Percentiles rank a stretch among this genome's conserved stretches.
These are phyloP conservation scores for Parasarocladium wereldwijsianum DNA, from an alignment of 2,329 filamentous ascomycete genomes.

Conservation along the genomic window DNA sequence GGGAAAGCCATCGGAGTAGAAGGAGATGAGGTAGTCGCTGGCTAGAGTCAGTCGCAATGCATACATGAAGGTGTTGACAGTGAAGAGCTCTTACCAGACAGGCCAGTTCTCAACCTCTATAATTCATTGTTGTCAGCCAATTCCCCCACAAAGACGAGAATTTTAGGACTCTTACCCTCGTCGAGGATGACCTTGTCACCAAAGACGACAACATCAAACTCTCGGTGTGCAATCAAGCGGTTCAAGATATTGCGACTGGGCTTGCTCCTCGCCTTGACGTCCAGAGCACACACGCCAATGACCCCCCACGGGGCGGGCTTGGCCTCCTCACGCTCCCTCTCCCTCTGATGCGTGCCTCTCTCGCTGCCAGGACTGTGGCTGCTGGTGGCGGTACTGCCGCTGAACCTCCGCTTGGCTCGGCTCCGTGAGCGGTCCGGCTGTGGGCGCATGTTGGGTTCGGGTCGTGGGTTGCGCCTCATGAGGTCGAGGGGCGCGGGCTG, in stretches of 20 bases:
- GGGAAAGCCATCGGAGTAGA: slow-evolving; percentile 96
- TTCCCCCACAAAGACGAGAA: slow-evolving; percentile 1
- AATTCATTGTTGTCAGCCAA: slow-evolving; percentile 5
- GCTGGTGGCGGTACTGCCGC: slow-evolving; percentile 67
- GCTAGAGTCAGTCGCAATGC: slow-evolving; percentile 9
- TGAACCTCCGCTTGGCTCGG: slow-evolving; percentile 59
- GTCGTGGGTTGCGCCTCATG: slow-evolving; percentile 26
- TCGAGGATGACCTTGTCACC: slow-evolving; percentile 98
- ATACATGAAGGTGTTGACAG: background rate
- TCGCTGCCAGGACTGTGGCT: slow-evolving; percentile 70
- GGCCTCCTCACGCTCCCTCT: slow-evolving; percentile 43
- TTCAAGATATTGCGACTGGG: slow-evolving; percentile 94
- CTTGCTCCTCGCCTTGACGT: slow-evolving; percentile 92
- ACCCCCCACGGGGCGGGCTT: slow-evolving; percentile 48
- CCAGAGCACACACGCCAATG: slow-evolving; percentile 89
- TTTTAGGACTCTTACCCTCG: slow-evolving; percentile 45
- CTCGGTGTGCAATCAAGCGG: slow-evolving; percentile 72
- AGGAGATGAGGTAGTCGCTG: slow-evolving; percentile 87
- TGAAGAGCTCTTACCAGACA: slow-evolving; percentile 55
- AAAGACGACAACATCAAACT: slow-evolving; percentile 96
- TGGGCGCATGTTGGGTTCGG: slow-evolving; percentile 23
- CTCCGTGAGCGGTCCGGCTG: slow-evolving; percentile 49
- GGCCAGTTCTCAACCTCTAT: slow-evolving; percentile 87
- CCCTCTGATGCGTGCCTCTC: slow-evolving; percentile 34
- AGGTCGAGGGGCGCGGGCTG: slow-evolving; percentile 26